These are phyloP conservation scores for Yamadazyma atmosphaerica DNA, from an alignment of 1,139 yeast genomes.

Conservation along the genomic window DNA sequence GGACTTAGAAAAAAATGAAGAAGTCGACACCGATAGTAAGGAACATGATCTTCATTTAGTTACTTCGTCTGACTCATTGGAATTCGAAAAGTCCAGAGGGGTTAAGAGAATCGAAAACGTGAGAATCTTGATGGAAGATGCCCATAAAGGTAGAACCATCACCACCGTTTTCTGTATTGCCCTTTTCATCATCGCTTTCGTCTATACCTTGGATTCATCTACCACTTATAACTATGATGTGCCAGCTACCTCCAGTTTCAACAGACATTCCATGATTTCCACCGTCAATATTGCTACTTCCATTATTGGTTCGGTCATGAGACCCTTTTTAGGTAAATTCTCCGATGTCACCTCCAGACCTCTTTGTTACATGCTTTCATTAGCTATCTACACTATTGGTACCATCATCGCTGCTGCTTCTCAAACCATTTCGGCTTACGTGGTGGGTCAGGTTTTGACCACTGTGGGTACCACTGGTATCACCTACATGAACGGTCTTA, in stretches of 20 bases:
- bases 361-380: slow-evolving; percentile 20
- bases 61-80: slow-evolving; percentile 6
- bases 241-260: slow-evolving; percentile 23
- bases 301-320: slow-evolving; percentile 26
- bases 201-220: slow-evolving; percentile 32
- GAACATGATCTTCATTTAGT: slow-evolving; percentile 7
- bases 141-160: slow-evolving; percentile 8
- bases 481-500: slow-evolving; percentile 7
- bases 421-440: slow-evolving; percentile 26
- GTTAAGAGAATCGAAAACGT: slow-evolving; percentile 13
- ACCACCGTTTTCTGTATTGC: slow-evolving; percentile 10
- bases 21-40: slow-evolving; percentile 3
- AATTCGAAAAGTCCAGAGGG: slow-evolving; percentile 11
- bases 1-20: slow-evolving; percentile 2
- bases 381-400: slow-evolving; percentile 25
- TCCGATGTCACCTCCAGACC: slow-evolving; percentile 33
- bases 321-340: slow-evolving; percentile 30
- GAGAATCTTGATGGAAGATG: slow-evolving; percentile 7
- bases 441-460: slow-evolving; percentile 29
- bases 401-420: slow-evolving; percentile 26
- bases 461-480: slow-evolving; percentile 27
- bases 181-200: slow-evolving; percentile 35
- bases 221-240: slow-evolving; percentile 32
- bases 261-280: slow-evolving; percentile 31
- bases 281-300: slow-evolving; percentile 30